phyloP scores from a whole-genome alignment of 208 protist genomes.

The Crithidia thermophila region DNA sequence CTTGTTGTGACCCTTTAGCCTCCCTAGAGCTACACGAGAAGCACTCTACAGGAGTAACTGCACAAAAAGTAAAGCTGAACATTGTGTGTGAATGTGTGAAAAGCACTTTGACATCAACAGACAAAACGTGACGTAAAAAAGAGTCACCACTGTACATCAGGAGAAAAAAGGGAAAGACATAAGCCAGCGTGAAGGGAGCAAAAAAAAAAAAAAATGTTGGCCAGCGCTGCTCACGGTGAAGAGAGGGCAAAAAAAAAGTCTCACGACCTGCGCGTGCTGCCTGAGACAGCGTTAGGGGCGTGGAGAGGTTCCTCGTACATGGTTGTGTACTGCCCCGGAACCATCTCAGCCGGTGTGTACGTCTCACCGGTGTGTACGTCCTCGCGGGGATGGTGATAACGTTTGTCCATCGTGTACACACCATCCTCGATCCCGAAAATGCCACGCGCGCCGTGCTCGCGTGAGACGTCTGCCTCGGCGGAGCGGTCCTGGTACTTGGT shows the following conservation, averaged over 20 bases:
- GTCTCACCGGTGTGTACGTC: slow-evolving; percentile 73
- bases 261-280: slow-evolving; percentile 17
- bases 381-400: slow-evolving; percentile 80
- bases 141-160: too few species aligned
- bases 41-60: too few species aligned
- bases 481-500: slow-evolving; percentile 69
- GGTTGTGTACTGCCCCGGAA: slow-evolving; percentile 85
- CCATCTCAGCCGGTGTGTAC: slow-evolving; percentile 78
- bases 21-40: too few species aligned
- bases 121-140: not conserved
- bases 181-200: not conserved
- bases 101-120: not conserved
- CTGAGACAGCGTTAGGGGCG: slow-evolving; percentile 61
- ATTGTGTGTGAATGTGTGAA: not conserved
- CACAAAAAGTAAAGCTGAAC: slow-evolving; percentile 2
- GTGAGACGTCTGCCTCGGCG: slow-evolving; percentile 57
- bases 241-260: not conserved
- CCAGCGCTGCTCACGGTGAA: too few species aligned
- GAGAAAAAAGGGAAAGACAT: not conserved
- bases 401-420: slow-evolving; percentile 84
- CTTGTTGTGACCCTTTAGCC: too few species aligned
- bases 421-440: slow-evolving; percentile 86
- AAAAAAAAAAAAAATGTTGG: slow-evolving; percentile 5
- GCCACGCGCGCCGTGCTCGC: slow-evolving; percentile 54
- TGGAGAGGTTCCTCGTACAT: slow-evolving; percentile 80